Base-by-base conservation (phyloP, 2,329 filamentous ascomycete genomes). In the Neofusicoccum ribis region DNA sequence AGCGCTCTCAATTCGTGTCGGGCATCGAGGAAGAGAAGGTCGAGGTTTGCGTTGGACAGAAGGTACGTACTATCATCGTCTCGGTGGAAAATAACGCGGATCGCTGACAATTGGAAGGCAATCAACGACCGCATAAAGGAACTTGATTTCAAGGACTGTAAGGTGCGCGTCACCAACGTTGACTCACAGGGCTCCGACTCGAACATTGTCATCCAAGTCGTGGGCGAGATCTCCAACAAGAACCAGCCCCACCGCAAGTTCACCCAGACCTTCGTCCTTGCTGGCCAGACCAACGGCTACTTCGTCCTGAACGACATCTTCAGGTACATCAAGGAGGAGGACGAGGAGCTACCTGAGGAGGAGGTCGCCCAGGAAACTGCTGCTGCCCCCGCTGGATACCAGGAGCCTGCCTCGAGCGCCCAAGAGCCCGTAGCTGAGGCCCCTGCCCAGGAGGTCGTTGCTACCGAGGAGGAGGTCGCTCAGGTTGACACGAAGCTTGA, bases 271-370 rank as follows among this genome's bases (percentile, higher is more conserved):
- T 99, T 99, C 72, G 92, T 99, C 68, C 91, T 99, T 68, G 95
- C 95, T 56, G 89, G 94, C 79, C 95, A 99, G 82, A 92, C 92
- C 58, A 96, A 94, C 65, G 95, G 95, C 69, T 99, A 98, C 84
- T 99, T 96, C 73, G 94, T 99, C 39, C 87, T 99, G 72, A 99
- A 99, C 80, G 95, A 99, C 76, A 97, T 99, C 77, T 92, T 98
- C 83, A 88, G 95, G 72, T 98, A 96, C 80, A 89, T 99, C 70
- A 88, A 90, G 69, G 92, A 95, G 68, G 91, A 94, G 72, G 85
- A 85, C 47, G 93, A 97, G 67, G 91, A 88, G 71, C 84, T 87
- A 54, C 80, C 83, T 51, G 79, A 81, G 78, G 70, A 72, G 62
- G 67, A 68, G 39, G 67, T 50, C 27, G 68, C 70, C 12, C 72